These are phyloP conservation scores for Talaromyces sp. DNA, from an alignment of 2,329 filamentous ascomycete species.

Conservation along the genomic window DNA sequence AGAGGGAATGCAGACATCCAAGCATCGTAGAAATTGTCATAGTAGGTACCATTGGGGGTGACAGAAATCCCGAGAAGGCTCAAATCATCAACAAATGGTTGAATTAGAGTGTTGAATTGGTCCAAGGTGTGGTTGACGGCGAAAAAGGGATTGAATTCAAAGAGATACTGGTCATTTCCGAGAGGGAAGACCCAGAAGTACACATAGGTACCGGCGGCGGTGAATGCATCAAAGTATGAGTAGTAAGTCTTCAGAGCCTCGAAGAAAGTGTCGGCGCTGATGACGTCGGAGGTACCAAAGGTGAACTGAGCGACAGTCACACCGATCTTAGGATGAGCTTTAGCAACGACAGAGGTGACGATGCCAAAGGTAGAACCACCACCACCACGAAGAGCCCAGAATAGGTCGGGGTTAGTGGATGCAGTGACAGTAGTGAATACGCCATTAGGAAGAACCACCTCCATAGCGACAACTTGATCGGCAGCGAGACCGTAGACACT, in stretches of 20 bases:
- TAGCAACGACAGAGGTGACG: conserved; percentile 28
- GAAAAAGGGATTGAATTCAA: conserved; percentile 25
- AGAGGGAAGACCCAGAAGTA: conserved; percentile 30
- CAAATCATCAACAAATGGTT: conserved; percentile 29
- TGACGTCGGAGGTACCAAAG: conserved; percentile 26
- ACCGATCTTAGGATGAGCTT: conserved; percentile 26
- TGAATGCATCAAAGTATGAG: conserved; percentile 24
- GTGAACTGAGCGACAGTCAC: conserved; percentile 26
- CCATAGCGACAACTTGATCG: conserved; percentile 56
- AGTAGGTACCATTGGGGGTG: conserved; percentile 26
- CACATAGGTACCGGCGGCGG: conserved; percentile 31
- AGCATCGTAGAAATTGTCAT: conserved; percentile 28
- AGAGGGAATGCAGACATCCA: conserved; percentile 30
- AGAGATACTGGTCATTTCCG: neutral
- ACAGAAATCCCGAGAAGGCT: conserved; percentile 24
- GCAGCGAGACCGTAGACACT: conserved; percentile 48
- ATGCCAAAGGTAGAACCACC: conserved; percentile 46
- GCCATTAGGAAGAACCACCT: conserved; percentile 51
- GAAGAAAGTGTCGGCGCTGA: conserved; percentile 28
- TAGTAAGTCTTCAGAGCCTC: conserved; percentile 28
- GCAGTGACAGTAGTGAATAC: conserved; percentile 12
- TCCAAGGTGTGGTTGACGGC: conserved; percentile 23
- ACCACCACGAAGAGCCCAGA: conserved; percentile 52
- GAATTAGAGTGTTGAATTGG: conserved; percentile 26
- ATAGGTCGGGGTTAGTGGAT: conserved; percentile 37